A percentile compares a stretch with the other conserved stretches of the same genome.
Conservation (phyloP, 371 early-diverging fungal species). For the Haplosporangium sp. region DNA sequence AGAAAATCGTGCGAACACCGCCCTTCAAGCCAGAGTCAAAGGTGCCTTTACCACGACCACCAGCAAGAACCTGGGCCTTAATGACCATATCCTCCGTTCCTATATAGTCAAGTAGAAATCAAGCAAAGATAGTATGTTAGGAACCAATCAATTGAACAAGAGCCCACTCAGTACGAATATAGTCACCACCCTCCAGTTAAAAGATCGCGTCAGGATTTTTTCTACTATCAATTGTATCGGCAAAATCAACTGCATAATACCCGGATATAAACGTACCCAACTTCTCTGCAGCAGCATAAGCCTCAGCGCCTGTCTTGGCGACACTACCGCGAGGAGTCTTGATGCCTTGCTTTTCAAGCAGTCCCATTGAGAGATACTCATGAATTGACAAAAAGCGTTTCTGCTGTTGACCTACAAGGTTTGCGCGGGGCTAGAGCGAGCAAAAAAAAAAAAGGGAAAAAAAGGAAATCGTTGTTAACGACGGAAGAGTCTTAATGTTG, state of each 20-base stretch:
- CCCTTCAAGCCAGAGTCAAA: conserved; percentile 96
- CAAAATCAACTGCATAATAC: too few species aligned
- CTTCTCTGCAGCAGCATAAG: conserved; percentile 85
- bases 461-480: background rate
- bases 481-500: background rate
- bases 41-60: conserved; percentile 98
- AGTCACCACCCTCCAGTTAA: too few species aligned
- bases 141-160: too few species aligned
- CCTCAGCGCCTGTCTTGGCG: conserved; percentile 91
- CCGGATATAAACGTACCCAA: conserved; percentile 70
- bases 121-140: too few species aligned
- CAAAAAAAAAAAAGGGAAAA: conserved; percentile 6
- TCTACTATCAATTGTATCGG: too few species aligned
- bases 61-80: conserved; percentile 99
- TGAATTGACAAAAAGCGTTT: conserved; percentile 96
- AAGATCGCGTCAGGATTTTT: too few species aligned
- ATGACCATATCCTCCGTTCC: conserved; percentile 92
- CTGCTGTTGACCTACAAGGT: conserved; percentile 71
- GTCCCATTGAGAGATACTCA: conserved; percentile 94
- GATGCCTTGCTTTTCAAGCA: conserved; percentile 93
- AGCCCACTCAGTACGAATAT: too few species aligned
- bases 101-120: conserved; percentile 22
- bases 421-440: conserved; percentile 61
- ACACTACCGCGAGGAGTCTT: conserved; percentile 91
- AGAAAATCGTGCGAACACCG: conserved; percentile 94